phyloP scores from a whole-genome alignment of 805 yeast species.

The Torulaspora indica region DNA sequence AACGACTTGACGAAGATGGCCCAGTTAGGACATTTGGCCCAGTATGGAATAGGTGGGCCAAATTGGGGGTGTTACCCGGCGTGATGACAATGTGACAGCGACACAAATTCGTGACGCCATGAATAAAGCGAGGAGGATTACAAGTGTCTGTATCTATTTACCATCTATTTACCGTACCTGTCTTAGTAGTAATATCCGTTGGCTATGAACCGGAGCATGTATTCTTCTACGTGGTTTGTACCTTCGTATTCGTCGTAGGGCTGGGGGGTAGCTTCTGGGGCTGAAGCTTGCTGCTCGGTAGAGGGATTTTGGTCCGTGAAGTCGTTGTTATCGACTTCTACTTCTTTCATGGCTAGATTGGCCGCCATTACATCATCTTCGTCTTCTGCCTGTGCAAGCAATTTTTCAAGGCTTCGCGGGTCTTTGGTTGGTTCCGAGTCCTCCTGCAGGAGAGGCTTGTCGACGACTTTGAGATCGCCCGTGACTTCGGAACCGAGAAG shows the following conservation, averaged over 20 bases:
- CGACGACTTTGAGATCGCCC: constrained; percentile 35
- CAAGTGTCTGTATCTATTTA: too few relatives aligned
- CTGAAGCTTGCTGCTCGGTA: constrained; percentile 1
- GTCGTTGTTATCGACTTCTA: constrained; percentile 78
- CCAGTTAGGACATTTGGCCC: not conserved
- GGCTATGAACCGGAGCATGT: constrained; percentile 88
- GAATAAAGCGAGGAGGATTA: too few relatives aligned
- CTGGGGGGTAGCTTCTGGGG: constrained; percentile 16
- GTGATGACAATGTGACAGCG: not conserved
- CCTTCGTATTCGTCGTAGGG: constrained; percentile 44
- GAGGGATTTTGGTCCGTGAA: constrained; percentile 50
- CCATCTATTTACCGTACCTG: not conserved
- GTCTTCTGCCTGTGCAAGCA: constrained; percentile 90
- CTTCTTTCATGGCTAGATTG: constrained; percentile 79
- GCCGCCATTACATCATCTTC: constrained; percentile 90
- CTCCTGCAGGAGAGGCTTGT: constrained; percentile 35
- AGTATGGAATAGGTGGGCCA: not conserved
- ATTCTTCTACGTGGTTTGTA: constrained; percentile 86
- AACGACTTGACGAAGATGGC: not conserved
- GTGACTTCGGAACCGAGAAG: constrained; percentile 55
- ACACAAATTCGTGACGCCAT: not conserved
- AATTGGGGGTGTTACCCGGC: not conserved
- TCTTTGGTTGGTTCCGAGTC: constrained; percentile 34
- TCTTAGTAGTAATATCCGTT: constrained; percentile 58
- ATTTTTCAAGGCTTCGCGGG: constrained; percentile 47